phyloP scores from a whole-genome alignment of 148 eudicot species.

The Polygonum aviculare region DNA sequence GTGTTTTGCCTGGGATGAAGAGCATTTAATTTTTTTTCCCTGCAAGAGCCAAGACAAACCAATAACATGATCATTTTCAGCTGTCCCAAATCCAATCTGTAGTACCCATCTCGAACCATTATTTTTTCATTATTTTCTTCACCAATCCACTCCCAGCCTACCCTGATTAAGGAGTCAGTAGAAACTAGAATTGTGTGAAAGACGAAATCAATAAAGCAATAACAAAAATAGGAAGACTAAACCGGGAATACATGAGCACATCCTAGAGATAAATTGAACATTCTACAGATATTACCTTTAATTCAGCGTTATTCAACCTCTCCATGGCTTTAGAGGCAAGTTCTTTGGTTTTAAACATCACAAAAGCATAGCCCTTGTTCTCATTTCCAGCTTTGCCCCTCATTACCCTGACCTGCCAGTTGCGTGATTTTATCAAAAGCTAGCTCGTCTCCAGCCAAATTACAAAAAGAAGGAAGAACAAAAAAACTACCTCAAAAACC shows the following conservation, averaged over 20 bases:
- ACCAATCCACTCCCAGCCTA: background rate
- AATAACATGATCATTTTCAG: background rate
- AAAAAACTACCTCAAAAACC: slow-evolving; percentile 55
- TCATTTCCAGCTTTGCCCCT: slow-evolving; percentile 62
- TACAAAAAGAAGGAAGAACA: background rate
- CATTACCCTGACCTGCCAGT: slow-evolving; percentile 74
- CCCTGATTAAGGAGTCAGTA: too few species aligned
- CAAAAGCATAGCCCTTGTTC: slow-evolving; percentile 94
- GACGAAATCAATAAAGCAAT: background rate
- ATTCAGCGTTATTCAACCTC: slow-evolving; percentile 52
- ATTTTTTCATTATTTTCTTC: background rate
- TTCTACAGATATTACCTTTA: slow-evolving; percentile 42
- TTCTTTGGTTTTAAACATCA: slow-evolving; percentile 71
- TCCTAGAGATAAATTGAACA: background rate
- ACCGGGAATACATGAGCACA: background rate
- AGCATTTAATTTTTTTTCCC: slow-evolving; percentile 87
- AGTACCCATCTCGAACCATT: background rate
- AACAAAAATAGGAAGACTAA: background rate
- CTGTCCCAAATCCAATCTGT: background rate
- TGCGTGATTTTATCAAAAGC: background rate
- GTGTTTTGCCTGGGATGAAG: slow-evolving; percentile 91
- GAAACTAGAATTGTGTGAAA: background rate
- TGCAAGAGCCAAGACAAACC: slow-evolving; percentile 15
- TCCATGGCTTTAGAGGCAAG: slow-evolving; percentile 85
- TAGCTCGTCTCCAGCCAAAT: background rate